Evolutionary conservation across 163 green algal species (phyloP).

Genomic region (Prototheca cutis): DNA sequence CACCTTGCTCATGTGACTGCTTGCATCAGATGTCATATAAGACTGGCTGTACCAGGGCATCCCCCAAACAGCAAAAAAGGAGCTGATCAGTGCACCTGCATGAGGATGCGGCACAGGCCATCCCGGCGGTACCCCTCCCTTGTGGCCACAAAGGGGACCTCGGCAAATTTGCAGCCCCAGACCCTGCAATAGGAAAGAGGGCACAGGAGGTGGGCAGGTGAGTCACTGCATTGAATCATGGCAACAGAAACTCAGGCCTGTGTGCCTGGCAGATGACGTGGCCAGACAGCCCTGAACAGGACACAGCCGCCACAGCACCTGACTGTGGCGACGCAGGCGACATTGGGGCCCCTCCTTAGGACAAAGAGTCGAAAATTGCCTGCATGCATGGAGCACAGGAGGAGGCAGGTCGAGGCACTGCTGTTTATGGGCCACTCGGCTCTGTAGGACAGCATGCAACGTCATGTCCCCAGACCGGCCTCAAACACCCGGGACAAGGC

Average conservation of each 20-base stretch:
- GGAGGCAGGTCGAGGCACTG: neutral
- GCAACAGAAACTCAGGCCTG: neutral
- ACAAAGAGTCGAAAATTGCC: conserved; percentile 25
- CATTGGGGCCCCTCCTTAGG: conserved; percentile 21
- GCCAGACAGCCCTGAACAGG: neutral
- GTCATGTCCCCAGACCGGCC: conserved; percentile 13
- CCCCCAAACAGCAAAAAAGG: too few species aligned
- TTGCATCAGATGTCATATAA: too few species aligned
- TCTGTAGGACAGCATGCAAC: conserved; percentile 12
- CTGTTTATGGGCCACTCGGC: neutral
- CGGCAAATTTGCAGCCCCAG: conserved; percentile 7
- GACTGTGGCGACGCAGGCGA: conserved; percentile 20
- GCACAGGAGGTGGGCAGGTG: neutral
- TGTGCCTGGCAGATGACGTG: neutral
- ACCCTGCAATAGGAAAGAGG: neutral
- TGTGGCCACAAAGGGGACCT: conserved; percentile 45
- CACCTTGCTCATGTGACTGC: too few species aligned
- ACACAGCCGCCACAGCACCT: neutral
- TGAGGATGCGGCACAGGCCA: conserved; percentile 37
- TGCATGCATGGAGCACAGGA: neutral
- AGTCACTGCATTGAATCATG: neutral
- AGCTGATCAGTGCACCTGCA: too few species aligned
- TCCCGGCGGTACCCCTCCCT: conserved; percentile 30
- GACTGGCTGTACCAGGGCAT: too few species aligned
- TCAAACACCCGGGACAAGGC: too few species aligned